Conservation (phyloP, 2,329 filamentous ascomycete species). For the Clarireedia homoeocarpa region DNA sequence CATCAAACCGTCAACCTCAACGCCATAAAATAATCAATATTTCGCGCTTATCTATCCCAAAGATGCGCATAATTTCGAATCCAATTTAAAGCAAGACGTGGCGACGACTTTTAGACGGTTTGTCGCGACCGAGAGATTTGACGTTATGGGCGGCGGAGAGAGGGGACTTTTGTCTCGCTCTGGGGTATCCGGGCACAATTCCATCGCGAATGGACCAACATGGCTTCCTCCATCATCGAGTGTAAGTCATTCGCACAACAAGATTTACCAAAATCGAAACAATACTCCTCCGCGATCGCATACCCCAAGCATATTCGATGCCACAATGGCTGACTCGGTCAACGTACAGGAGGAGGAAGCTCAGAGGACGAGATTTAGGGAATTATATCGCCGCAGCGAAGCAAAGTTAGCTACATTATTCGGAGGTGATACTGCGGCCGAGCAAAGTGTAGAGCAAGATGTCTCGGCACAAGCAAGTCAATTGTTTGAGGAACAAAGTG, state of each 20-base stretch:
- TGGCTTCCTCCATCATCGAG: constrained; percentile 53
- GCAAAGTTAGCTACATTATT: constrained; percentile 73
- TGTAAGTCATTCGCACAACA: constrained; percentile 37
- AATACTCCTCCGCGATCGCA: constrained; percentile 39
- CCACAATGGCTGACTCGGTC: constrained; percentile 38
- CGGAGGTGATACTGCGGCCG: constrained; percentile 32
- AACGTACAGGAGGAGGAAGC: constrained; percentile 60
- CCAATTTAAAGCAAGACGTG: constrained; percentile 21
- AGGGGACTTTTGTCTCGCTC: constrained; percentile 22
- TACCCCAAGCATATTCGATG: constrained; percentile 27
- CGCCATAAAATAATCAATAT: constrained; percentile 9
- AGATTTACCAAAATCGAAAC: constrained; percentile 50
- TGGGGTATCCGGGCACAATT: constrained; percentile 17
- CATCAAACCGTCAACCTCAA: constrained; percentile 10
- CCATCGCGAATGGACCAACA: constrained; percentile 38
- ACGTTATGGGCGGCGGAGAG: constrained; percentile 12
- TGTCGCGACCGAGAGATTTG: constrained; percentile 17
- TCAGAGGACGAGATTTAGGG: constrained; percentile 63
- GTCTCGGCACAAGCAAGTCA: constrained; percentile 26
- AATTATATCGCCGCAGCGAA: constrained; percentile 71
- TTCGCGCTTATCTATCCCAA: constrained; percentile 4
- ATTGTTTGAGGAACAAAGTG: constrained; percentile 42
- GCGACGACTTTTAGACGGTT: constrained; percentile 19
- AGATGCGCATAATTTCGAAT: constrained; percentile 9
- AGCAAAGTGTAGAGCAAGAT: constrained; percentile 21